These are phyloP conservation scores for Malus sieversii DNA, from an alignment of 306 rosid genomes.

Conservation along the genomic window DNA sequence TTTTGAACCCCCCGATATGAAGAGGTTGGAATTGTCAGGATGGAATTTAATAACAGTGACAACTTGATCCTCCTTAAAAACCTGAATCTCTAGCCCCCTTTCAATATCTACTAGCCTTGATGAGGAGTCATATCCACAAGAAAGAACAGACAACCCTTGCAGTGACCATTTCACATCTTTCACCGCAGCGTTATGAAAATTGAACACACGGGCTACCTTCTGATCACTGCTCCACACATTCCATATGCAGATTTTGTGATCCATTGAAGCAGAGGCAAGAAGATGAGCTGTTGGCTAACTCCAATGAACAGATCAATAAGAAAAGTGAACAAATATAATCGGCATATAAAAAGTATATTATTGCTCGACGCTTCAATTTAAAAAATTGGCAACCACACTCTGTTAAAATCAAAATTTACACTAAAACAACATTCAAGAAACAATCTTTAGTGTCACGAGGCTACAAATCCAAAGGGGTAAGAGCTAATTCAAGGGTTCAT, in stretches of 20 bases:
- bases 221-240: slow-evolving; percentile 75
- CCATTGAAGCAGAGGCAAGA: slow-evolving; percentile 98
- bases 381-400: background rate
- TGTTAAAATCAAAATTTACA: background rate
- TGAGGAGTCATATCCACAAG: slow-evolving; percentile 77
- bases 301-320: slow-evolving; percentile 46
- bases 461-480: background rate
- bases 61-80: slow-evolving; percentile 59
- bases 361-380: slow-evolving; percentile 4
- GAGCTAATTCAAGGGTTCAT: background rate
- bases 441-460: background rate
- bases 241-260: slow-evolving; percentile 66
- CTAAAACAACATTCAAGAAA: background rate
- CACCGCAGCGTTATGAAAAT: slow-evolving; percentile 63
- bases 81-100: slow-evolving; percentile 65
- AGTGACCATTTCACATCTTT: slow-evolving; percentile 79
- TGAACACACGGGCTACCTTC: slow-evolving; percentile 53
- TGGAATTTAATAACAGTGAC: slow-evolving; percentile 68
- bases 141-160: slow-evolving; percentile 58
- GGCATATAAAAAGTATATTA: background rate
- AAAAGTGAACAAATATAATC: slow-evolving; percentile 20
- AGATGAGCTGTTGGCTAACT: slow-evolving; percentile 85
- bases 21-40: slow-evolving; percentile 48
- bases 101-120: slow-evolving; percentile 79
- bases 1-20: slow-evolving; percentile 74